These are phyloP conservation scores for Pezicula carpinea DNA, from an alignment of 2,329 filamentous ascomycete genomes.

Conservation along the genomic window DNA sequence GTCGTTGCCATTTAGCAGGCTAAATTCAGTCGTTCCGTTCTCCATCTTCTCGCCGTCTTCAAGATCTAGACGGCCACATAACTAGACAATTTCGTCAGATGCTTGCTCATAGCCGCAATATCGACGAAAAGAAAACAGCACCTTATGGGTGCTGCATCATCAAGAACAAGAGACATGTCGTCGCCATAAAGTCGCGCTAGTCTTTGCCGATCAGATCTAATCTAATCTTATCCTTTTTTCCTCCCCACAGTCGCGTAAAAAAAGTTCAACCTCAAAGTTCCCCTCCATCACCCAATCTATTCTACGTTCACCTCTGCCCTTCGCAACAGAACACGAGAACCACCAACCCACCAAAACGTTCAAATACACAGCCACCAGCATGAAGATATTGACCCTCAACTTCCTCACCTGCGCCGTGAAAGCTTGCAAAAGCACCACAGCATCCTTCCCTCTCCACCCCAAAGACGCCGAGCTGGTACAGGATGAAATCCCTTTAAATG, in stretches of 20 bases:
- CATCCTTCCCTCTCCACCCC: slow-evolving; percentile 87
- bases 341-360: neutral
- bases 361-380: slow-evolving; percentile 33
- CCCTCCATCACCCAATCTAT: slow-evolving; percentile 2
- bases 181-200: neutral
- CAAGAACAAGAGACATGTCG: neutral
- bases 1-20: too few species aligned
- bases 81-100: too few species aligned
- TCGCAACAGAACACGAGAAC: neutral
- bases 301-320: neutral
- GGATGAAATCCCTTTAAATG: slow-evolving; percentile 76
- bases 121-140: too few species aligned
- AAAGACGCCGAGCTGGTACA: slow-evolving; percentile 87
- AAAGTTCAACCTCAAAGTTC: slow-evolving; percentile 4
- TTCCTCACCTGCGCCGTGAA: slow-evolving; percentile 97
- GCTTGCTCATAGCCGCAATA: too few species aligned
- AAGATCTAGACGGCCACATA: too few species aligned
- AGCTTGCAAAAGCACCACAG: slow-evolving; percentile 76
- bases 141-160: too few species aligned
- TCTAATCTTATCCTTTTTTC: slow-evolving; percentile 11
- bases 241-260: slow-evolving; percentile 2
- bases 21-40: too few species aligned
- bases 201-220: slow-evolving; percentile 2
- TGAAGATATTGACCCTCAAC: slow-evolving; percentile 96
- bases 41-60: too few species aligned